A percentile compares a stretch with the other conserved stretches of the same genome.
Conservation (phyloP, 2,329 filamentous ascomycete genomes). For the Scedosporium apiospermum region DNA sequence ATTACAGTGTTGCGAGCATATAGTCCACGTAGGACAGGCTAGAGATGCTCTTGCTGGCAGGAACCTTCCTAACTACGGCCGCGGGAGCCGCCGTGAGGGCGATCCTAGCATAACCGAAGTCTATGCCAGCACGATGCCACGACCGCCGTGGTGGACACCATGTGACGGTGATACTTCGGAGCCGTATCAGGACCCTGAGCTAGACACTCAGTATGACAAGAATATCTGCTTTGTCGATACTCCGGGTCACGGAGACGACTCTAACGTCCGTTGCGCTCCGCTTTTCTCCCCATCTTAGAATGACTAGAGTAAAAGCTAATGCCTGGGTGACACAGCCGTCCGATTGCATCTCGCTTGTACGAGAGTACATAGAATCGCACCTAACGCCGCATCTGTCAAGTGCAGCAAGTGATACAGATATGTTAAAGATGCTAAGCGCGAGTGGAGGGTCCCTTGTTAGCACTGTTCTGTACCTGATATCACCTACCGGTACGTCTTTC, state of each 20-base stretch:
- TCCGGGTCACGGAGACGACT: conserved; percentile 30
- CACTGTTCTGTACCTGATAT: conserved; percentile 72
- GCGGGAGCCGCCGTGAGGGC: conserved; percentile 1
- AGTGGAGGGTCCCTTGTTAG: conserved; percentile 79
- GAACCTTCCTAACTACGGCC: conserved; percentile 5
- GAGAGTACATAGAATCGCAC: conserved; percentile 63
- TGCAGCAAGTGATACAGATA: conserved; percentile 37
- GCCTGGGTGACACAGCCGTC: conserved; percentile 21
- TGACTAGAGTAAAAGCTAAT: neutral
- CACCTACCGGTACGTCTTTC: conserved; percentile 47
- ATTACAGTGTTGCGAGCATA: conserved; percentile 77
- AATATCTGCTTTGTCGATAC: conserved; percentile 94
- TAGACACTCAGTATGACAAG: conserved; percentile 64
- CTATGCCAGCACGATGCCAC: conserved; percentile 72
- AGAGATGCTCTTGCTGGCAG: conserved; percentile 2
- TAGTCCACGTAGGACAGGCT: conserved; percentile 76
- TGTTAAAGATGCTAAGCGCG: conserved; percentile 69
- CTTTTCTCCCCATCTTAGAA: neutral
- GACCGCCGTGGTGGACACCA: conserved; percentile 88
- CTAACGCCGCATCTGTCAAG: conserved; percentile 23
- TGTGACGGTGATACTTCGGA: conserved; percentile 41
- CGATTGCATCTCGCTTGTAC: conserved; percentile 50
- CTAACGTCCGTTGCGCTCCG: neutral
- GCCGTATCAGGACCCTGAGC: conserved; percentile 37
- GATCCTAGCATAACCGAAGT: conserved; percentile 47